Evolutionary conservation across 192 early-diverging fungal genomes (phyloP), one percentile per base, ranked within the genome.

Genomic region (Funneliformis geosporum): DNA sequence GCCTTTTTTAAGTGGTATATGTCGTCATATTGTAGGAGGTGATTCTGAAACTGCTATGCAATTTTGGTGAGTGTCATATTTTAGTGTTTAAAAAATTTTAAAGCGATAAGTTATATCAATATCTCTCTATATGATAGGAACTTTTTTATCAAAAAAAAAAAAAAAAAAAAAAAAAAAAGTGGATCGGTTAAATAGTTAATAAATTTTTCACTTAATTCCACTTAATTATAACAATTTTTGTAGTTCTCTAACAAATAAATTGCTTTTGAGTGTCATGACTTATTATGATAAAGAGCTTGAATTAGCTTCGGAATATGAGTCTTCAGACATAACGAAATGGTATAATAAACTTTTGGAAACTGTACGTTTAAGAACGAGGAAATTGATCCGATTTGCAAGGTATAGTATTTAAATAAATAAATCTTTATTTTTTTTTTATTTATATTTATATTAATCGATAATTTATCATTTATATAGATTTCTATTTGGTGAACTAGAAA

Each of bases 31-130:
- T 68, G 90, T 93, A 40, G 93, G 92, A 46, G 92, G 92, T 8
- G 91, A 94, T 67, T 80, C 87, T 42, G 93, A 94, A 79, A 88
- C 91, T 65, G 93, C 93, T 8, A 83, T 88, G 79, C 90, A 94
- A 75, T 95, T 94, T 50, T 95, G 94, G 87, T 87, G 88, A 83
- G 79, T 83, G 84, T 60, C 82, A 81, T 4, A 47, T 62, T 65
- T 23, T 55, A 28, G 23, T 27, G 10, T 65, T 18, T 40, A 27
- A 25, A 39, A 38, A 1, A 2, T 21, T 65, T 66, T 25, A 8
- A 28, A 86, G 87, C 60, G 78, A 43, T 40, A 78, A 27, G 67
- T 14, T 50, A 25, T 40, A 28, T n/a, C 42, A 44, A 28, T 28
- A 39, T 79, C 25, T 9, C 73, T 42, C 18, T 55, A 55, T 44